phyloP scores from a whole-genome alignment of 352 stramenopile species.

The Phytophthora europaea region DNA sequence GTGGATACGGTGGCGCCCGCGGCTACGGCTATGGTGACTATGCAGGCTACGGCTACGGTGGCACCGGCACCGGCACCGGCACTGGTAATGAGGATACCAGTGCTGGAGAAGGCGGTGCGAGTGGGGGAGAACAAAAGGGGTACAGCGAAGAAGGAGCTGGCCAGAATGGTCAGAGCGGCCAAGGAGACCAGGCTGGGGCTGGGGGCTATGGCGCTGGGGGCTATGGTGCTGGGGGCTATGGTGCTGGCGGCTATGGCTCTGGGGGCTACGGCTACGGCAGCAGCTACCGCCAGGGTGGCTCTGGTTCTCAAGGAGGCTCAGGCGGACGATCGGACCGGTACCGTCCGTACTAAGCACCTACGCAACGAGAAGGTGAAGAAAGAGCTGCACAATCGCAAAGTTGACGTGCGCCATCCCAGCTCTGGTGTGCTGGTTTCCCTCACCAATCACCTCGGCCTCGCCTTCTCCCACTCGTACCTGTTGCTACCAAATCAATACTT shows the following conservation, averaged over 20 bases:
- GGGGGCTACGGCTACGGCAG: conserved; percentile 46
- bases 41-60: conserved; percentile 33
- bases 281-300: conserved; percentile 70
- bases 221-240: conserved; percentile 28
- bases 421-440: conserved; percentile 21
- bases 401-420: conserved; percentile 7
- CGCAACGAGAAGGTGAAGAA: conserved; percentile 29
- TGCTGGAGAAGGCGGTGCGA: conserved; percentile 42
- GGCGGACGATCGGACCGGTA: conserved; percentile 84
- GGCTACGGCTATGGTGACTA: conserved; percentile 61
- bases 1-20: conserved; percentile 57
- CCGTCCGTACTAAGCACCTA: conserved; percentile 76
- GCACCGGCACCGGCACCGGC: conserved; percentile 34
- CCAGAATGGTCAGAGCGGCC: conserved; percentile 27
- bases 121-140: conserved; percentile 38
- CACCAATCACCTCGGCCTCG: conserved; percentile 16
- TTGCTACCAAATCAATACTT: conserved; percentile 44
- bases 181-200: conserved; percentile 7
- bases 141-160: conserved; percentile 43
- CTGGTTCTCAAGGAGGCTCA: conserved; percentile 60
- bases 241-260: too few relatives aligned
- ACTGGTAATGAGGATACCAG: conserved; percentile 23
- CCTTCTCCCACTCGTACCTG: conserved; percentile 27
- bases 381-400: conserved; percentile 4
- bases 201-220: conserved; percentile 3